Conservation (phyloP, 192 early-diverging fungal genomes). For the Backusella tuberculispora region DNA sequence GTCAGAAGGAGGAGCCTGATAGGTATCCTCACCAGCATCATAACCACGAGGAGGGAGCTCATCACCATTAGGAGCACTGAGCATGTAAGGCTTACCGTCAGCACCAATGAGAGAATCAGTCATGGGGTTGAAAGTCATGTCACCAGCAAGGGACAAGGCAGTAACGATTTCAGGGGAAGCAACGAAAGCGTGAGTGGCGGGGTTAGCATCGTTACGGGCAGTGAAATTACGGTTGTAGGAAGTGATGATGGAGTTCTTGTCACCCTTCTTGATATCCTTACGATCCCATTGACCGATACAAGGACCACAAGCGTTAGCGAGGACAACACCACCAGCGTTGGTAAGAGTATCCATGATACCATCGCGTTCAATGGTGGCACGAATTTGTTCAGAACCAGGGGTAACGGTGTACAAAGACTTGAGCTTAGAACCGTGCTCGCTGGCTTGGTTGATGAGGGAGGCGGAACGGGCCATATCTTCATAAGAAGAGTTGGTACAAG, state of each 20-base stretch:
- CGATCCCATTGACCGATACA: conserved; percentile 99
- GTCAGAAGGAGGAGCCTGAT: conserved; percentile 91
- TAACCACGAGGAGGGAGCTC: conserved; percentile 94
- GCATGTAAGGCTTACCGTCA: conserved; percentile 95
- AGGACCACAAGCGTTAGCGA: conserved; percentile 98
- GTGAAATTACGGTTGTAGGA: conserved; percentile 99
- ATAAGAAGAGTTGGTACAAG: conserved; percentile 99
- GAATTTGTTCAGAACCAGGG: conserved; percentile 97
- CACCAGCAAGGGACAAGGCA: conserved; percentile 93
- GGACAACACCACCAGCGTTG: conserved; percentile 81
- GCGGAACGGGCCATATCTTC: conserved; percentile 97
- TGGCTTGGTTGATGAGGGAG: conserved; percentile 83
- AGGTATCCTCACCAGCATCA: conserved; percentile 93
- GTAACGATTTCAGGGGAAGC: conserved; percentile 93
- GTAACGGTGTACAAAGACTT: conserved; percentile 90
- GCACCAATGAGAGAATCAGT: conserved; percentile 86
- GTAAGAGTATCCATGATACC: conserved; percentile 80
- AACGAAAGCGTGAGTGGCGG: conserved; percentile 95
- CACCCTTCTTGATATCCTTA: conserved; percentile 94
- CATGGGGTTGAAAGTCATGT: conserved; percentile 92
- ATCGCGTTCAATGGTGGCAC: conserved; percentile 94
- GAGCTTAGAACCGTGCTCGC: conserved; percentile 77
- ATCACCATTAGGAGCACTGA: conserved; percentile 78
- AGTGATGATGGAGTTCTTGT: conserved; percentile 97
- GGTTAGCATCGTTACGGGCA: conserved; percentile 98